Conservation (phyloP, 495 filamentous ascomycete genomes). For the Aspergillus coremiiformis region DNA sequence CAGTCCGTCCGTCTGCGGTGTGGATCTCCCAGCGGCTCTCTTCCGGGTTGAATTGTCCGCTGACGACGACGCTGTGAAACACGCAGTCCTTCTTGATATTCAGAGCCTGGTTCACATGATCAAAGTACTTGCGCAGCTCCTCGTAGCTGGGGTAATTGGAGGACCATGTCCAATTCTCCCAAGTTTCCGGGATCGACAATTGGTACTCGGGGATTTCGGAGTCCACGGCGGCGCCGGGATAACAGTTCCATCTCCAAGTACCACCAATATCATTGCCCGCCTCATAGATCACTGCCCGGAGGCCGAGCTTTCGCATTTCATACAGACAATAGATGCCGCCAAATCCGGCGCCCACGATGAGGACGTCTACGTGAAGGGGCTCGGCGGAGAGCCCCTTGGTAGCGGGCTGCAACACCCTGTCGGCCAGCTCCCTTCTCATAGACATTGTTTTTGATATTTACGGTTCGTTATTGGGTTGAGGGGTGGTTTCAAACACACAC, state of each 20-base stretch:
- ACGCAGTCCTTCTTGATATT: conserved; percentile 44
- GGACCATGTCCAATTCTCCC: conserved; percentile 47
- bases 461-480: no score
- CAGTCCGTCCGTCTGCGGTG: conserved; percentile 38
- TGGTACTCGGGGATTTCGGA: conserved; percentile 45
- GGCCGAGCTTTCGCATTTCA: conserved; percentile 23
- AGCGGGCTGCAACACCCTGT: no score
- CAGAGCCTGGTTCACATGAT: conserved; percentile 44
- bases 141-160: conserved; percentile 43
- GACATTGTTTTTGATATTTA: no score
- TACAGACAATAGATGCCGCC: conserved; percentile 31
- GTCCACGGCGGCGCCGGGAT: conserved; percentile 45
- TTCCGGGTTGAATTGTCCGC: conserved; percentile 36
- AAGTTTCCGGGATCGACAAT: conserved; percentile 44
- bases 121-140: conserved; percentile 49
- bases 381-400: no score
- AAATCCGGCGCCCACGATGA: conserved; percentile 49
- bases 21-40: conserved; percentile 40
- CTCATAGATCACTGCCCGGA: conserved; percentile 29
- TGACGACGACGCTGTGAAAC: conserved; percentile 43
- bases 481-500: no score
- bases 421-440: no score
- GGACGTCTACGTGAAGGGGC: conserved; percentile 42
- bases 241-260: conserved; percentile 45
- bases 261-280: conserved; percentile 41